A percentile compares a stretch with the other conserved stretches of the same genome.
phyloP scores from a whole-genome alignment of 805 yeast genomes.

The Candida alai region DNA sequence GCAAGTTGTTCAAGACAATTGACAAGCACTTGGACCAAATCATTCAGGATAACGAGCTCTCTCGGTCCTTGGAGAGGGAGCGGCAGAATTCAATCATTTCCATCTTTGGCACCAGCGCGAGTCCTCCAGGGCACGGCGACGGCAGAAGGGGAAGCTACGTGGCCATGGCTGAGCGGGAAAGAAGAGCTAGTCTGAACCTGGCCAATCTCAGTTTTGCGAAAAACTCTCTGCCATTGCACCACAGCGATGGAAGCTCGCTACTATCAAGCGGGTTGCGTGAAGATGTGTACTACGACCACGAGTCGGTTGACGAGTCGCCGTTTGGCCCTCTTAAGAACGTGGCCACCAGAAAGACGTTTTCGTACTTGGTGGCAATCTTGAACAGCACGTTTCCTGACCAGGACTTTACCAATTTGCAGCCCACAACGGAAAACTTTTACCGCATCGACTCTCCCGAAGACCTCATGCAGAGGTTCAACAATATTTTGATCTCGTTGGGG shows the following conservation, averaged over 20 bases:
- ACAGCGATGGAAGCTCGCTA: constrained; percentile 4
- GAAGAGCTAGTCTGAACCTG: constrained; percentile 27
- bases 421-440: constrained; percentile 55
- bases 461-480: constrained; percentile 67
- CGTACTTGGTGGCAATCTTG: constrained; percentile 83
- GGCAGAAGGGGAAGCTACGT: constrained; percentile 22
- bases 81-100: constrained; percentile 34
- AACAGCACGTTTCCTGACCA: constrained; percentile 95
- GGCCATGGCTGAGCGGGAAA: constrained; percentile 21
- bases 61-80: constrained; percentile 36
- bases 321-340: constrained; percentile 88
- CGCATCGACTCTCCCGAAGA: constrained; percentile 36
- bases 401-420: constrained; percentile 84
- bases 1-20: constrained; percentile 81
- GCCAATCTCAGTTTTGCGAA: constrained; percentile 16
- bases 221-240: constrained; percentile 3
- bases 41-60: constrained; percentile 41
- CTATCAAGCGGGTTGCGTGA: constrained; percentile 22
- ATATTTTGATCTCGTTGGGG: constrained; percentile 55
- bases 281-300: constrained; percentile 10
- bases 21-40: constrained; percentile 71
- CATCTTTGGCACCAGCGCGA: constrained; percentile 35
- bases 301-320: constrained; percentile 52
- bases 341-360: constrained; percentile 85
- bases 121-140: constrained; percentile 20